Evolutionary conservation across 768 basidiomycete genomes (phyloP), one percentile per base, ranked within the genome.

Genomic region (Boletus edulis): DNA sequence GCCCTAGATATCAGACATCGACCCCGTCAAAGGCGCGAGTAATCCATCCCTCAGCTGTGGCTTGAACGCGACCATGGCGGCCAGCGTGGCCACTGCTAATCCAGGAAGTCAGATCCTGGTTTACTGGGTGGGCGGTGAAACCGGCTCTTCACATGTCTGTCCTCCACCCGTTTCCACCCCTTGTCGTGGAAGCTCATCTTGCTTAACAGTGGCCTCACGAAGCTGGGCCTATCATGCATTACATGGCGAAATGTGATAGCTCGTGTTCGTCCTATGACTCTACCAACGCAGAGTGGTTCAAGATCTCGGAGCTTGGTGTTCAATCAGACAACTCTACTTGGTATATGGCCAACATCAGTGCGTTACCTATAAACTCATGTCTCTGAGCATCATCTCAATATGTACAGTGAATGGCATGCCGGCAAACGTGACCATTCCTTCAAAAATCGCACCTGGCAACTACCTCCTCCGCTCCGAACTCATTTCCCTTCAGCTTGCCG

Each of bases 401-500:
- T 22, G 22, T 34, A 18, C 42, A 78, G 79, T 68, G 62, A 49
- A 60, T 1, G 78, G 80, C 5, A 63, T 51, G 17, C 62, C 74
- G 2, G 78, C 75, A 1, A 73, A 62, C 13, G 72, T 80, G 6
- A 75, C 71, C 2, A 67, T 86, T 48, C 84, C 84, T 11, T 52
- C 62, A 15, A 78, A 74, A 51, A 71, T 93, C 48, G 77, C 81
- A 0, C 67, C 86, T 1, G 90, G 90, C 2, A 76, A 84, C 62
- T 93, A 91, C 66, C 75, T 92, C 45, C 68, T 91, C 61, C 87
- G 90, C 7, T 82, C 89, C 68, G 90, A 92, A 54, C 80, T 92
- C 66, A 84, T 92, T 67, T 82, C 86, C 10, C 81, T 92, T 15
- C 90, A 92, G 59, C 76, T 82, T 35, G 89, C 77, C n/a, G 71